phyloP scores from a whole-genome alignment of 2,329 filamentous ascomycete species.

The Cyphellophora europaea region DNA sequence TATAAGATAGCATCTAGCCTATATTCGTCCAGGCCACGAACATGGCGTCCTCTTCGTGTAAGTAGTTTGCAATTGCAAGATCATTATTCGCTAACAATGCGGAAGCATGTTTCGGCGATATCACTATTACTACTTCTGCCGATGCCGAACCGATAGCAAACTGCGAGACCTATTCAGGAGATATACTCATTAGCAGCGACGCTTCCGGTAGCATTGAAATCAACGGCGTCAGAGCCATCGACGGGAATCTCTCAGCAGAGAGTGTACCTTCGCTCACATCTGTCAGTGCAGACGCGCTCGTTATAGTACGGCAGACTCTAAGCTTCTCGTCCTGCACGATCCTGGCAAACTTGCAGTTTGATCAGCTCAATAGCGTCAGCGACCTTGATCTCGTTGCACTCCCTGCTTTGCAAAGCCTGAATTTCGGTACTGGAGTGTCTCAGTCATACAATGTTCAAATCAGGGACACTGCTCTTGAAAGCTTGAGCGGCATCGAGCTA shows the following conservation, averaged over 20 bases:
- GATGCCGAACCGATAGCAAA: constrained; percentile 52
- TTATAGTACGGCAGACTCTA: constrained; percentile 61
- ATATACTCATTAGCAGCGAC: constrained; percentile 53
- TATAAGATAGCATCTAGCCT: too few species aligned
- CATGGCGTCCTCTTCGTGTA: too few species aligned
- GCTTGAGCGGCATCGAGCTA: constrained; percentile 71
- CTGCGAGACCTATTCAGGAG: constrained; percentile 62
- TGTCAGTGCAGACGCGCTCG: constrained; percentile 53
- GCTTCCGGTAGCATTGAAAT: constrained; percentile 44
- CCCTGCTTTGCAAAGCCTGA: constrained; percentile 48
- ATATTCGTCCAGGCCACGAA: too few species aligned
- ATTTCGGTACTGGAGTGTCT: constrained; percentile 55
- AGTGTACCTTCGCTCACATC: constrained; percentile 54
- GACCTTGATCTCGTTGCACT: constrained; percentile 65
- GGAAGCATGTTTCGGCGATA: too few species aligned
- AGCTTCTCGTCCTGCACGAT: constrained; percentile 57
- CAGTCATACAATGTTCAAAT: constrained; percentile 61
- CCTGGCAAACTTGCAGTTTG: constrained; percentile 60
- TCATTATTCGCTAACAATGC: too few species aligned
- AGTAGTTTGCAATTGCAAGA: too few species aligned
- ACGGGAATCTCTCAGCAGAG: constrained; percentile 42
- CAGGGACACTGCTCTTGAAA: constrained; percentile 72
- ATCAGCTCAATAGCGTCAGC: constrained; percentile 54
- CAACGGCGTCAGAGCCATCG: constrained; percentile 39
- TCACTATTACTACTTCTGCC: constrained; percentile 49